Conservation (phyloP, 345 rosid genomes). For the Salix purpurea region DNA sequence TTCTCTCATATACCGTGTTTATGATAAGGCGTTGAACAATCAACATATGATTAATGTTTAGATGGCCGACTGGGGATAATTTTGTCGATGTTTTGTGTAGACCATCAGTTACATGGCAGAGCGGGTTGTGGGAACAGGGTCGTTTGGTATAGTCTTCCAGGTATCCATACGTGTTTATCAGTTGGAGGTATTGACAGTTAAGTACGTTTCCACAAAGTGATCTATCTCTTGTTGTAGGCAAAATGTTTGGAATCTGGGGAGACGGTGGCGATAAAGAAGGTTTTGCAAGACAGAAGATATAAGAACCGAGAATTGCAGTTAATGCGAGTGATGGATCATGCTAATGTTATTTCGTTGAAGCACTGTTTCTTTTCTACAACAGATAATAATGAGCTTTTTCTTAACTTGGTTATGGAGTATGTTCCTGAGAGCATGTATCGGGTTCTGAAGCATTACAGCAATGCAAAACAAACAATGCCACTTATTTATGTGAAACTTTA, state of each 20-base stretch:
- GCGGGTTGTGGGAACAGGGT: constrained; percentile 81
- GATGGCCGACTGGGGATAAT: background rate
- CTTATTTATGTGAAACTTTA: constrained; percentile 81
- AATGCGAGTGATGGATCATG: constrained; percentile 69
- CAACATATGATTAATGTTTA: background rate
- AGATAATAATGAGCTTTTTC: constrained; percentile 71
- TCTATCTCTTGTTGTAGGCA: constrained; percentile 31
- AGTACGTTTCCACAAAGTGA: background rate
- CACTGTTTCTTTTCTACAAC: constrained; percentile 91
- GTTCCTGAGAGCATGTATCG: constrained; percentile 86
- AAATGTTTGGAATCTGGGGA: constrained; percentile 87
- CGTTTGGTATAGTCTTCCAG: constrained; percentile 87
- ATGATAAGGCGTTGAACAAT: background rate
- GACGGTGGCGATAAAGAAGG: constrained; percentile 84
- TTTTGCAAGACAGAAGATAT: constrained; percentile 77
- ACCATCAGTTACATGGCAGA: constrained; percentile 94
- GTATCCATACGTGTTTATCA: constrained; percentile 13
- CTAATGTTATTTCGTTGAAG: constrained; percentile 75
- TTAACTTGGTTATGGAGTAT: constrained; percentile 88
- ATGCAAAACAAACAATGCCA: constrained; percentile 74
- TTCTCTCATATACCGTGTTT: background rate
- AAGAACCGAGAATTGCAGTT: constrained; percentile 81
- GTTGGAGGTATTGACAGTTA: background rate
- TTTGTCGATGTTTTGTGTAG: constrained; percentile 27
- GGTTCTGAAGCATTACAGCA: constrained; percentile 78